phyloP scores from a whole-genome alignment of 2,329 filamentous ascomycete genomes.

The Lecanosticta acicola region DNA sequence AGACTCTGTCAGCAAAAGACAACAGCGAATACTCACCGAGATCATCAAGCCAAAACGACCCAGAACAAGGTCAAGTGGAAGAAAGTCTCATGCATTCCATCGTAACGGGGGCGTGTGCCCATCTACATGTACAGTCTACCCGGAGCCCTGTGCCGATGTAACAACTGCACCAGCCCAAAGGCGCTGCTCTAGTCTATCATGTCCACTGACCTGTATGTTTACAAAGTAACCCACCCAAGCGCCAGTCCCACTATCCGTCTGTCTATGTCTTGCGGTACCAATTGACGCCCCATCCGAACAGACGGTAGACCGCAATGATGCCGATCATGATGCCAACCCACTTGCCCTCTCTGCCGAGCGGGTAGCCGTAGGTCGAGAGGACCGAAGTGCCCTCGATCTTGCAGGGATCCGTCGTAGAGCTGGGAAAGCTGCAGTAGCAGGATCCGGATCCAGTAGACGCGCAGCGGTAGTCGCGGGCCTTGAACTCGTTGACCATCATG shows the following conservation, averaged over 20 bases:
- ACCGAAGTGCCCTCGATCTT: constrained; percentile 64
- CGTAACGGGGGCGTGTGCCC: background rate
- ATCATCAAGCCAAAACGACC: too few relatives aligned
- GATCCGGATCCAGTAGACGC: background rate
- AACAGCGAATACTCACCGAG: too few relatives aligned
- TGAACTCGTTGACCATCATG: constrained; percentile 86
- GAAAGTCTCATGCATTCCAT: background rate
- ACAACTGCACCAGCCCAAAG: background rate
- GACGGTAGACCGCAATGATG: constrained; percentile 65
- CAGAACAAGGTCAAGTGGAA: background rate
- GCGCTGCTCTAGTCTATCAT: background rate
- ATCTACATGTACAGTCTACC: background rate
- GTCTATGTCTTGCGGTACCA: constrained; percentile 18
- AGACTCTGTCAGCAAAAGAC: too few relatives aligned
- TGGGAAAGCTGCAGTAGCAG: constrained; percentile 66
- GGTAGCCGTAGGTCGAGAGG: constrained; percentile 61
- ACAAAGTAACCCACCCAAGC: too few relatives aligned
- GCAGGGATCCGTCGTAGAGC: constrained; percentile 55
- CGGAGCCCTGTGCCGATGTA: too few relatives aligned
- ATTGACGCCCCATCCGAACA: constrained; percentile 57
- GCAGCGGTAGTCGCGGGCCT: constrained; percentile 57
- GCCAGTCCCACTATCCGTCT: too few relatives aligned
- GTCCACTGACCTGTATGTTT: too few relatives aligned
- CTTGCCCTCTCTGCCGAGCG: constrained; percentile 52
- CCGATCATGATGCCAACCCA: constrained; percentile 69